Conservation (phyloP, 352 stramenopile species). For the Phytophthora multivora region DNA sequence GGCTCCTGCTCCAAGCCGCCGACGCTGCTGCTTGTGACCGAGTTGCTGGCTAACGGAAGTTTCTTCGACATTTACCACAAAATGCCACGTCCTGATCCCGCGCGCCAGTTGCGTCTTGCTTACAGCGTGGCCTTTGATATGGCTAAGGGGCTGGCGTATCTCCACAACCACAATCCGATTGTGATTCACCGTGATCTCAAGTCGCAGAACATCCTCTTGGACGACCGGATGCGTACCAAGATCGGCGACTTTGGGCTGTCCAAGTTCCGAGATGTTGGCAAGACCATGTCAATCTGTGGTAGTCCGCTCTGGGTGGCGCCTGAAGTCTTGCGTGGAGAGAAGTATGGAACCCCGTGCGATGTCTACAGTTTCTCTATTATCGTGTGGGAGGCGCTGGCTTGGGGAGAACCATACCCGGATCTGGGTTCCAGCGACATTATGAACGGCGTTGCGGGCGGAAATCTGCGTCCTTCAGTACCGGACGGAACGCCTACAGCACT, state of each 20-base stretch:
- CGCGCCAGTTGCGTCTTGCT: constrained; percentile 65
- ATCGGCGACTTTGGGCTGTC: constrained; percentile 84
- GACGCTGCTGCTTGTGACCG: constrained; percentile 95
- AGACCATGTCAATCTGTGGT: constrained; percentile 88
- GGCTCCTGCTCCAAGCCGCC: constrained; percentile 96
- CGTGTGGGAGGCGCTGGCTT: constrained; percentile 83
- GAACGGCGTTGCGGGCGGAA: constrained; percentile 80
- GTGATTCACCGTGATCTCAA: constrained; percentile 96
- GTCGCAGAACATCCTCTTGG: constrained; percentile 80
- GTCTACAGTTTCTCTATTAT: constrained; percentile 92
- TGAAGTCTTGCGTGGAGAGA: constrained; percentile 80
- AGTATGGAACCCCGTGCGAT: constrained; percentile 81
- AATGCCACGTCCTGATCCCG: constrained; percentile 52
- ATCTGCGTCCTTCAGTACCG: constrained; percentile 71
- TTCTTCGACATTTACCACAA: constrained; percentile 92
- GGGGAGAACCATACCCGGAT: constrained; percentile 81
- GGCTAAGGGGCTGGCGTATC: constrained; percentile 94
- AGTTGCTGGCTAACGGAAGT: constrained; percentile 88
- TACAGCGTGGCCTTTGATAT: constrained; percentile 90
- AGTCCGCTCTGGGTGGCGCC: constrained; percentile 82
- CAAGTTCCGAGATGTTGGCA: constrained; percentile 86
- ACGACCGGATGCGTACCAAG: constrained; percentile 87
- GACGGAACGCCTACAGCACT: constrained; percentile 63
- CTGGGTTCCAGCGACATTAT: constrained; percentile 86
- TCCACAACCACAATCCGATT: constrained; percentile 97